These are phyloP conservation scores for Metschnikowia similis DNA, from an alignment of 805 yeast species.

Conservation along the genomic window DNA sequence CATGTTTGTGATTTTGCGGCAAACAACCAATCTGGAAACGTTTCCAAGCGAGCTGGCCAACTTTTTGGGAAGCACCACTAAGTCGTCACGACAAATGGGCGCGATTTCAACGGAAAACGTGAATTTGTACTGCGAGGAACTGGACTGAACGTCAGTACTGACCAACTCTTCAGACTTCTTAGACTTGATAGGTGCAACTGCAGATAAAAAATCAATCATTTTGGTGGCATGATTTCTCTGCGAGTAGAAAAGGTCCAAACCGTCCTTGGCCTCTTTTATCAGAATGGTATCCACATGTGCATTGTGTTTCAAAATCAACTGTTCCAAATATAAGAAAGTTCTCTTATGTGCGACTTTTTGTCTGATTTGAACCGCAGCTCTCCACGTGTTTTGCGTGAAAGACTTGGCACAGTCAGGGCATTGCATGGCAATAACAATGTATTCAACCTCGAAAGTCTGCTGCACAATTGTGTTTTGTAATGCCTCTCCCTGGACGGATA, in stretches of 20 bases:
- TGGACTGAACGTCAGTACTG: constrained; percentile 88
- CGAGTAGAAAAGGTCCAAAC: constrained; percentile 88
- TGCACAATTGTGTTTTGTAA: constrained; percentile 87
- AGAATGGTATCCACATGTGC: constrained; percentile 94
- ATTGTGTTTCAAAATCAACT: constrained; percentile 83
- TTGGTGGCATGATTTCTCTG: constrained; percentile 88
- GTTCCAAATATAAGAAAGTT: constrained; percentile 93
- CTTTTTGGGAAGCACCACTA: constrained; percentile 85
- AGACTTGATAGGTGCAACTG: constrained; percentile 79
- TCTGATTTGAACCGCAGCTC: constrained; percentile 95
- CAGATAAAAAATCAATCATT: constrained; percentile 83
- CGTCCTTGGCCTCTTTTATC: constrained; percentile 89
- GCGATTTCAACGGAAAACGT: constrained; percentile 90
- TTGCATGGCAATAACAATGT: constrained; percentile 90
- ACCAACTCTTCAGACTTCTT: constrained; percentile 89
- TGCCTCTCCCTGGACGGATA: constrained; percentile 97
- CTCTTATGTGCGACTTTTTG: constrained; percentile 96
- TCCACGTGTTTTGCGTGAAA: constrained; percentile 95
- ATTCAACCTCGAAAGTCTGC: constrained; percentile 92
- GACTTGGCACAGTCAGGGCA: constrained; percentile 99
- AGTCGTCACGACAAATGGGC: constrained; percentile 95
- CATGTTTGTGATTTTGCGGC: constrained; percentile 78
- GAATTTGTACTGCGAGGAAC: constrained; percentile 83
- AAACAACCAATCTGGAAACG: constrained; percentile 74
- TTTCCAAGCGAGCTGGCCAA: constrained; percentile 81